A percentile compares a stretch with the other conserved stretches of the same genome.
phyloP scores from a whole-genome alignment of 2,329 filamentous ascomycete genomes.

The Leptoxyphium fumago region DNA sequence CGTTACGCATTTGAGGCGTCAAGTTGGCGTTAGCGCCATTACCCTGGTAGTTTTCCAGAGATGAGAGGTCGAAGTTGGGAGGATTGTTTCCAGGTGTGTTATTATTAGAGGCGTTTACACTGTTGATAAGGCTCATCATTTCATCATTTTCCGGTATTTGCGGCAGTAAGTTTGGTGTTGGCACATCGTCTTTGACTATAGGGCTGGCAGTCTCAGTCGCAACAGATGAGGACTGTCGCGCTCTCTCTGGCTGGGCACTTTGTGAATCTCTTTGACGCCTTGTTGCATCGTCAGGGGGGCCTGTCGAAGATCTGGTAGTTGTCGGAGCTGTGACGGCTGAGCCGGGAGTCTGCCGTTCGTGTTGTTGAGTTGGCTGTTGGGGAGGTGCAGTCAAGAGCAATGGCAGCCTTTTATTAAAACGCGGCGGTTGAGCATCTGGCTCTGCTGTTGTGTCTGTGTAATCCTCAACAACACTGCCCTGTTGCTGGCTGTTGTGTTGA shows the following conservation, averaged over 20 bases:
- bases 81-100: slow-evolving; percentile 14
- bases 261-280: slow-evolving; percentile 1
- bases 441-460: slow-evolving; percentile 28
- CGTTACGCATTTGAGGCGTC: slow-evolving; percentile 32
- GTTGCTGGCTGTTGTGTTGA: slow-evolving; percentile 17
- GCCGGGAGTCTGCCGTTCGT: slow-evolving; percentile 4
- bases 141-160: slow-evolving; percentile 28
- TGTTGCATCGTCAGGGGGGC: neutral
- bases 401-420: slow-evolving; percentile 13
- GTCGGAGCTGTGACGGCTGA: slow-evolving; percentile 10
- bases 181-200: slow-evolving; percentile 26
- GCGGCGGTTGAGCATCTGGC: slow-evolving; percentile 19
- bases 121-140: slow-evolving; percentile 37
- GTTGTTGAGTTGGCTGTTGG: slow-evolving; percentile 15
- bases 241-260: slow-evolving; percentile 9
- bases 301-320: slow-evolving; percentile 4
- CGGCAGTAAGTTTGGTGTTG: slow-evolving; percentile 21
- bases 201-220: slow-evolving; percentile 13
- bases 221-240: neutral
- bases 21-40: slow-evolving; percentile 31
- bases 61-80: slow-evolving; percentile 15
- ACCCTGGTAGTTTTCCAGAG: slow-evolving; percentile 33
- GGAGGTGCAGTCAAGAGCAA: slow-evolving; percentile 18
- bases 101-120: slow-evolving; percentile 25
- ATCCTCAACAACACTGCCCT: slow-evolving; percentile 48